Percentiles rank a stretch among this genome's conserved stretches.
These are phyloP conservation scores for Rhynchosporium graminicola DNA, from an alignment of 2,329 filamentous ascomycete genomes.

Conservation along the genomic window DNA sequence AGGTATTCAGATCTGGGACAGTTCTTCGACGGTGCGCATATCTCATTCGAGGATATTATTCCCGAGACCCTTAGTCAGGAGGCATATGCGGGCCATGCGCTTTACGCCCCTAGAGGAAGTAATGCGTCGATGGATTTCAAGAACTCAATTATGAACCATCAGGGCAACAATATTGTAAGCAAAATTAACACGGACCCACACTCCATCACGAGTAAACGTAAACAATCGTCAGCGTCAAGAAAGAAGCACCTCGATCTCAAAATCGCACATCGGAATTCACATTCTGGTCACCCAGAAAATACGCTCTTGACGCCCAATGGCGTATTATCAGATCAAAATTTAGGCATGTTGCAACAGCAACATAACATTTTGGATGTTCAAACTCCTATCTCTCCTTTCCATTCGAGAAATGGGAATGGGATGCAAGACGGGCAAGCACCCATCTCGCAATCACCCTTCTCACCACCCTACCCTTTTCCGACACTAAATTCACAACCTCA, in stretches of 20 bases:
- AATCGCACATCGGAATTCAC: conserved; percentile 36
- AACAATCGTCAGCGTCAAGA: conserved; percentile 39
- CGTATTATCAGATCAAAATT: conserved; percentile 21
- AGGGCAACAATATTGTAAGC: neutral
- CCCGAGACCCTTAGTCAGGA: conserved; percentile 59
- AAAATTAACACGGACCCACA: conserved; percentile 1
- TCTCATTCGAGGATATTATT: conserved; percentile 68
- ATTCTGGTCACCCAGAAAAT: conserved; percentile 28
- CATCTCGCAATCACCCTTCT: conserved; percentile 38
- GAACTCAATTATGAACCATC: neutral
- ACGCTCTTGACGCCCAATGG: conserved; percentile 37
- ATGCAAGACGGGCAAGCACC: conserved; percentile 21
- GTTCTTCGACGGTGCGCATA: conserved; percentile 71
- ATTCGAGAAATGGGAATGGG: conserved; percentile 1
- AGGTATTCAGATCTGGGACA: conserved; percentile 65
- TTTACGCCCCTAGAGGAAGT: conserved; percentile 46
- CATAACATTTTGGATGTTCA: conserved; percentile 3
- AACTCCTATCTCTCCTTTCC: conserved; percentile 17
- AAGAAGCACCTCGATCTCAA: conserved; percentile 42
- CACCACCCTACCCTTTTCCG: conserved; percentile 39
- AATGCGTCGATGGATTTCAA: conserved; percentile 30
- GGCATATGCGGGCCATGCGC: conserved; percentile 51
- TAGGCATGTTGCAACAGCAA: conserved; percentile 15
- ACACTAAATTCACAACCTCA: conserved; percentile 19
- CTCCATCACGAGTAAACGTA: conserved; percentile 21